Evolutionary conservation across 805 yeast genomes (phyloP).

Genomic region (Lipomyces orientalis): DNA sequence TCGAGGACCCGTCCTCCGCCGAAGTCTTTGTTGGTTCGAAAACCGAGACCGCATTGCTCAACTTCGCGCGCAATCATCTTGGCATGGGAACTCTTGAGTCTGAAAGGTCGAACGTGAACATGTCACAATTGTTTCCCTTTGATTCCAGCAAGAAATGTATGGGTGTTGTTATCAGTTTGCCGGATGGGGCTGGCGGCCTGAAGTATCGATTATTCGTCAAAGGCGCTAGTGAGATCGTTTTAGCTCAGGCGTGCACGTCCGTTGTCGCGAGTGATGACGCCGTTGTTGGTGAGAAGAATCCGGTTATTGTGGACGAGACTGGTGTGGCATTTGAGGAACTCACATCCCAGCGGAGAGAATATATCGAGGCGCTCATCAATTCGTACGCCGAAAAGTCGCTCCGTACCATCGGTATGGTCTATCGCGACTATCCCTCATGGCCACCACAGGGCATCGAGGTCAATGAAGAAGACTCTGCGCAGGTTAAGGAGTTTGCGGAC

Average conservation of each 20-base stretch:
- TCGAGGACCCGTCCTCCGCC: constrained; percentile 55
- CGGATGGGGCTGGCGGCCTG: constrained; percentile 41
- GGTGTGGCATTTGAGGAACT: constrained; percentile 35
- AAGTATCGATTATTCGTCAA: constrained; percentile 69
- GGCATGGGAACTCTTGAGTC: constrained; percentile 55
- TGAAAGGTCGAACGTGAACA: constrained; percentile 51
- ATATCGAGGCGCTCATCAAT: constrained; percentile 53
- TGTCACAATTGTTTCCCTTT: constrained; percentile 82
- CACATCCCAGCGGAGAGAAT: constrained; percentile 30
- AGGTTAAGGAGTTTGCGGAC: constrained; percentile 32
- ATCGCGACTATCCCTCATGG: constrained; percentile 72
- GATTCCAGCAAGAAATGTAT: constrained; percentile 95
- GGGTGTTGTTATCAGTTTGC: constrained; percentile 67
- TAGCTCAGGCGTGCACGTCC: constrained; percentile 48
- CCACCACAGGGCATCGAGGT: constrained; percentile 61
- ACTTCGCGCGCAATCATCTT: constrained; percentile 66
- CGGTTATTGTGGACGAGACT: constrained; percentile 13
- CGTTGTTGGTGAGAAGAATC: constrained; percentile 36
- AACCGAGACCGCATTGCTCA: constrained; percentile 87
- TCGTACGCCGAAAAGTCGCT: constrained; percentile 77
- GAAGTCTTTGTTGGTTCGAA: constrained; percentile 88
- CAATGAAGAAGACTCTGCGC: constrained; percentile 37
- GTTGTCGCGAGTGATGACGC: constrained; percentile 41
- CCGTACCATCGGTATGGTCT: constrained; percentile 88
- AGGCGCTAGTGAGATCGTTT: constrained; percentile 93